These are phyloP conservation scores for Lipomyces sp. DNA, from an alignment of 805 yeast genomes.

Conservation along the genomic window DNA sequence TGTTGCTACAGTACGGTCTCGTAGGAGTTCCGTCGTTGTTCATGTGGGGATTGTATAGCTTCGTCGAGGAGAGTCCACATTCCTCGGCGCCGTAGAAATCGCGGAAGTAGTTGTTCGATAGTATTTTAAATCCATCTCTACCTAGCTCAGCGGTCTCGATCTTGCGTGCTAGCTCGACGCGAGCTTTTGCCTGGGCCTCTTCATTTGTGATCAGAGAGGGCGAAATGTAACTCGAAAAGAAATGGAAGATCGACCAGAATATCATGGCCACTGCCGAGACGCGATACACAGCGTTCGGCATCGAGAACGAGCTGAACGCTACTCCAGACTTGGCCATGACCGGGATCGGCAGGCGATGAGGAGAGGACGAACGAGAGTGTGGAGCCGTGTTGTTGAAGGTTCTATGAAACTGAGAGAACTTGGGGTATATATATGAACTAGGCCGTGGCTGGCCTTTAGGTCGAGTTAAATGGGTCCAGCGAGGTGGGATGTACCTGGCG, in stretches of 20 bases:
- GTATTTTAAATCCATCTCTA: slow-evolving; percentile 30
- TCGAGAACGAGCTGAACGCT: slow-evolving; percentile 23
- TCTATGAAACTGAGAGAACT: neutral
- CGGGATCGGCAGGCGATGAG: slow-evolving; percentile 13
- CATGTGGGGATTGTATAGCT: slow-evolving; percentile 33
- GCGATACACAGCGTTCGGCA: slow-evolving; percentile 33
- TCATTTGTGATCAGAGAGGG: slow-evolving; percentile 26
- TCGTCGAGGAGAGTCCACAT: slow-evolving; percentile 28
- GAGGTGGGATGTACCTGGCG: neutral
- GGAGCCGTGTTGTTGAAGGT: neutral
- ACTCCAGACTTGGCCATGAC: slow-evolving; percentile 28
- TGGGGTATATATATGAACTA: neutral
- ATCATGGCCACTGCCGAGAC: slow-evolving; percentile 29
- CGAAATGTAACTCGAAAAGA: slow-evolving; percentile 16
- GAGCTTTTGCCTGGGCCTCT: slow-evolving; percentile 33
- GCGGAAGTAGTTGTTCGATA: slow-evolving; percentile 22
- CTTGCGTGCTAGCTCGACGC: slow-evolving; percentile 26
- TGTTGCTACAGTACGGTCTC: slow-evolving; percentile 31
- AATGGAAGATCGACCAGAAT: slow-evolving; percentile 28
- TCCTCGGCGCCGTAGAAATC: slow-evolving; percentile 37
- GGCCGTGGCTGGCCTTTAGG: neutral
- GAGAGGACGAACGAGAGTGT: neutral
- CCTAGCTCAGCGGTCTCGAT: slow-evolving; percentile 30
- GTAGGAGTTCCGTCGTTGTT: slow-evolving; percentile 28
- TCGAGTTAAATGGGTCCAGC: neutral